Percentiles rank a stretch among this genome's conserved stretches.
phyloP scores from a whole-genome alignment of 768 basidiomycete species.

The Leccinum olivaceopallidum region DNA sequence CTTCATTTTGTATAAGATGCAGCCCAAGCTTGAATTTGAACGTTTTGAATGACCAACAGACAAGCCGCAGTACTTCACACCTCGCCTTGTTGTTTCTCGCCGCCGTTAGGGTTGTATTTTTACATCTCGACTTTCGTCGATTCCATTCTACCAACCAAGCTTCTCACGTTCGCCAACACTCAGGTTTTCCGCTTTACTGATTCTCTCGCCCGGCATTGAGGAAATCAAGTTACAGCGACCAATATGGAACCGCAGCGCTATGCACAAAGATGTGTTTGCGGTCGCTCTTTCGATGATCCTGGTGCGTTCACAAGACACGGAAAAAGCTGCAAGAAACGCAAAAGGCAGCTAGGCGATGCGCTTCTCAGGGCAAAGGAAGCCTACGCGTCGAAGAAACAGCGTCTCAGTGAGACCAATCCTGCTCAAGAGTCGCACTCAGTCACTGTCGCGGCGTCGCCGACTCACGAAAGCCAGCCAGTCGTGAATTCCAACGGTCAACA shows the following conservation, averaged over 20 bases:
- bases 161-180: too few relatives aligned
- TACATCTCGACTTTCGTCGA: too few relatives aligned
- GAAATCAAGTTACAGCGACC: neutral
- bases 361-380: neutral
- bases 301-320: neutral
- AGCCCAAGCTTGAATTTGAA: too few relatives aligned
- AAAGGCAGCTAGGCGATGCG: neutral
- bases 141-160: too few relatives aligned
- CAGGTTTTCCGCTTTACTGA: too few relatives aligned
- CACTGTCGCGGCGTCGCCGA: neutral
- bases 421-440: too few relatives aligned
- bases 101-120: too few relatives aligned
- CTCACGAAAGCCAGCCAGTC: neutral
- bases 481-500: neutral
- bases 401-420: neutral
- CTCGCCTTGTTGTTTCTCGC: too few relatives aligned
- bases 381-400: neutral
- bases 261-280: neutral
- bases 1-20: too few relatives aligned
- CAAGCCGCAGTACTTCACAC: too few relatives aligned
- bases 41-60: too few relatives aligned
- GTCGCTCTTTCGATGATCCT: neutral
- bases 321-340: neutral
- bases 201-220: too few relatives aligned
- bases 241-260: neutral